Base-by-base conservation (phyloP, 257 asterid genomes). In the Ajuga chamaepitys region DNA sequence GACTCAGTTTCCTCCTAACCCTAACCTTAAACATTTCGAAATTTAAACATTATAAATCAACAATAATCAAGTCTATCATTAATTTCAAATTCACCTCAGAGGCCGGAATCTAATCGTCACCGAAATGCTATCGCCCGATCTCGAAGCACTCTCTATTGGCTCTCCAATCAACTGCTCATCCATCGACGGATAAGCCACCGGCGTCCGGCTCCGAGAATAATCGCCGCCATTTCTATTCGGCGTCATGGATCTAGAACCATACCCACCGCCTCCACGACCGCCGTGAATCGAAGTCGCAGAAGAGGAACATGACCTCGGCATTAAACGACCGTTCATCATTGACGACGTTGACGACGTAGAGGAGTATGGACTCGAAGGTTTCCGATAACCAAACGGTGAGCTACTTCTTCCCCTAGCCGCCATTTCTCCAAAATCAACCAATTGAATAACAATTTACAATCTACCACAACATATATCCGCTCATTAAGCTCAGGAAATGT, bases 101-200 rank as follows among this genome's bases (percentile, higher is more conserved):
- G 97, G 99, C 41, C 99, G 86, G 81, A 94, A 90, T 32, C 99
- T 76, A 81, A 94, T 82, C 1, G 99, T 90, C 22, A 90, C 99
- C 2, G 97, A 83, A 70, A 94, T 90, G 72, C 97, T 88, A 58
- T 94, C 99, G 68, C 84, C 95, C 75, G 95, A 84, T 88, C 90
- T 75, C 62, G 97, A 73, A n/a, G 78, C 63, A 77, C 26, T 66
- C 40, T 78, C 95, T 16, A 70, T 52, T 3, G 80, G 89, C 73
- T 89, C 97, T 4, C 70, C 81, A 62, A 68, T 62, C 70, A 84
- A 75, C 66, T 83, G 84, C 68, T 84, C 97, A 24, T 88, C 97
- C 74, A 71, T 70, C 46, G 84, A 66, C 42, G 92, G 90, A 73
- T 74, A 86, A 66, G 80, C 65, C 67, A 78, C 89, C 42, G 91